A percentile compares a stretch with the other conserved stretches of the same genome.
phyloP scores from a whole-genome alignment of 2,329 filamentous ascomycete species.

The Phialemonium atrogriseum region DNA sequence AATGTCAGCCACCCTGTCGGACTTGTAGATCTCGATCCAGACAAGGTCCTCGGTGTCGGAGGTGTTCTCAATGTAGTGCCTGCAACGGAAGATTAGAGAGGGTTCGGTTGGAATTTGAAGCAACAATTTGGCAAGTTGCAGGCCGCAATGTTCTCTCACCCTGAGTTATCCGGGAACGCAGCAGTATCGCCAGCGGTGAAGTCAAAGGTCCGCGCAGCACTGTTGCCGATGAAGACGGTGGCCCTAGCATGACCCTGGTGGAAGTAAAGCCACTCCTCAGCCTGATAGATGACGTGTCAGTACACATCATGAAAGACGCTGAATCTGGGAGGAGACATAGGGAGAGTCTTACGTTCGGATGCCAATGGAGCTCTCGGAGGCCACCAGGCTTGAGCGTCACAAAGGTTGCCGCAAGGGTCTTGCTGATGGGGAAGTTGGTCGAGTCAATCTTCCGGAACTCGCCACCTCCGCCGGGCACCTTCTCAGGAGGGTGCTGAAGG shows the following conservation, averaged over 20 bases:
- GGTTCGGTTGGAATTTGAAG: too few species aligned
- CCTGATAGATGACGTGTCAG: slow-evolving; percentile 28
- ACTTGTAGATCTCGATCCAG: slow-evolving; percentile 64
- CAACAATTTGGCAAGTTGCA: too few species aligned
- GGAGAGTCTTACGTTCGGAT: slow-evolving; percentile 51
- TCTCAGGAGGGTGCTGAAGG: slow-evolving; percentile 44
- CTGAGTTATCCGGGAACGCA: slow-evolving; percentile 57
- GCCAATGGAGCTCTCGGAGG: slow-evolving; percentile 61
- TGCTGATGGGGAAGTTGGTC: slow-evolving; percentile 57
- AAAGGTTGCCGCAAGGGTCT: slow-evolving; percentile 56
- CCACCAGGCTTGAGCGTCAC: slow-evolving; percentile 56
- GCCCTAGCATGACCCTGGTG: slow-evolving; percentile 52
- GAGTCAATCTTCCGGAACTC: slow-evolving; percentile 57
- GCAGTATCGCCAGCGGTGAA: slow-evolving; percentile 60
- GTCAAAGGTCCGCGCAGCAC: slow-evolving; percentile 57
- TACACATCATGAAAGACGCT: neutral
- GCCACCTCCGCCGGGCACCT: slow-evolving; percentile 53
- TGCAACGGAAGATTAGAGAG: too few species aligned
- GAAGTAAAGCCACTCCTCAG: slow-evolving; percentile 66
- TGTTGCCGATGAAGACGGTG: slow-evolving; percentile 55
- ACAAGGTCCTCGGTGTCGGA: slow-evolving; percentile 54
- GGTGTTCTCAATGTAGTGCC: slow-evolving; percentile 64
- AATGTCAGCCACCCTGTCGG: slow-evolving; percentile 58
- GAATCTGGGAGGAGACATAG: too few species aligned
- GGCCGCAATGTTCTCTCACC: too few species aligned